phyloP scores from a whole-genome alignment of 345 rosid species.

The Ceriops tagal region DNA sequence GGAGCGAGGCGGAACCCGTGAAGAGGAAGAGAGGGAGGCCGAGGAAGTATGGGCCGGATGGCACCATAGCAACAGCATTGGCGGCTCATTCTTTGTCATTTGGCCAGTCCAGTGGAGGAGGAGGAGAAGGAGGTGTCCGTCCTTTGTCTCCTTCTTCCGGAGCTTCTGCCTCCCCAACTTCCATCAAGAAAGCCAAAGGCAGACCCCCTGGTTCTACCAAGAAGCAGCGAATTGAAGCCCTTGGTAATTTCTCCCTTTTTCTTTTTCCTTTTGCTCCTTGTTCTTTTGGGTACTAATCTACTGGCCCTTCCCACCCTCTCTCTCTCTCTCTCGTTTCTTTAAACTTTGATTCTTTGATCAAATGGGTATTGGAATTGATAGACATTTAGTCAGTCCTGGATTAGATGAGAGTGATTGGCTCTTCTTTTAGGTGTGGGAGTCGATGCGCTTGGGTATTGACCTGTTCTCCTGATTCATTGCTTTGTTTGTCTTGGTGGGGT shows the following conservation, averaged over 20 bases:
- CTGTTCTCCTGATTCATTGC: not conserved
- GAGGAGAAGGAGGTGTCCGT: conserved; percentile 33
- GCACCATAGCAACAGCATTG: conserved; percentile 42
- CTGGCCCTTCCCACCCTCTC: not conserved
- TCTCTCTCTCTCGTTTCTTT: too few species aligned
- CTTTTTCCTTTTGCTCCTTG: not conserved
- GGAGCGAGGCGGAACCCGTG: conserved; percentile 28
- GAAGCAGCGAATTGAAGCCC: conserved; percentile 47
- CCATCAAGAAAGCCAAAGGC: conserved; percentile 65
- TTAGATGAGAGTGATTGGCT: too few species aligned
- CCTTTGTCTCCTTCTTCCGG: conserved; percentile 6
- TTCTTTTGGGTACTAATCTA: not conserved
- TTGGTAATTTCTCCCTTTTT: conserved; percentile 38
- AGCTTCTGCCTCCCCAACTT: conserved; percentile 36
- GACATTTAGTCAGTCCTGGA: too few species aligned
- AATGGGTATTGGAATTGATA: too few species aligned
- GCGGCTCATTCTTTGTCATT: conserved; percentile 20
- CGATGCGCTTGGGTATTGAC: not conserved
- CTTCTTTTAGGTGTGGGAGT: too few species aligned
- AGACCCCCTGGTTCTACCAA: conserved; percentile 87
- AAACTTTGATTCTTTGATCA: too few species aligned
- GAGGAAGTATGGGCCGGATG: conserved; percentile 66
- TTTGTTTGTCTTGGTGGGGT: too few species aligned
- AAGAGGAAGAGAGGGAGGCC: conserved; percentile 72
- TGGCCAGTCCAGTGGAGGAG: not conserved